Evolutionary conservation across 345 rosid genomes (phyloP).

Genomic region (Rhodamnia rubescens): DNA sequence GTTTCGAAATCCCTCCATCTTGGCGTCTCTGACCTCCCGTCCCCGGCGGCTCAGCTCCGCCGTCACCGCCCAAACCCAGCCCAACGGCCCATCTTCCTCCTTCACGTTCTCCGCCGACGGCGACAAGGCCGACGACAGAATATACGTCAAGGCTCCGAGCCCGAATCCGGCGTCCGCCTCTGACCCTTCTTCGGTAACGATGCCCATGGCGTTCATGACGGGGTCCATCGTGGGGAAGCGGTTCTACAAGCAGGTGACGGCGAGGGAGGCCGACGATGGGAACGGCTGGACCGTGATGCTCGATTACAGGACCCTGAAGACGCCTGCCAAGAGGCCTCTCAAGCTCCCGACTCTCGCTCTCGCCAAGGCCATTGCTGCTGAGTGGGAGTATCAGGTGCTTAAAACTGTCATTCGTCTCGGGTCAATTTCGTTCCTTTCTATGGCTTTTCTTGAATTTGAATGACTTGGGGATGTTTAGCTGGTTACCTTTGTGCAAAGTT

Average conservation of each 20-base stretch:
- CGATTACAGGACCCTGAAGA: slow-evolving; percentile 84
- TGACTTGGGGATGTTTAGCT: neutral
- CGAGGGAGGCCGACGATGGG: slow-evolving; percentile 84
- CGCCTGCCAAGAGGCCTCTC: slow-evolving; percentile 76
- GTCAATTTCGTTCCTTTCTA: neutral
- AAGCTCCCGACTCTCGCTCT: slow-evolving; percentile 67
- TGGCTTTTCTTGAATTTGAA: neutral
- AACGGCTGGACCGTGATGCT: slow-evolving; percentile 95
- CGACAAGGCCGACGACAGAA: slow-evolving; percentile 18
- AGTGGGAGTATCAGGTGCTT: slow-evolving; percentile 91
- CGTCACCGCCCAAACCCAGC: slow-evolving; percentile 18
- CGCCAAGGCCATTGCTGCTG: slow-evolving; percentile 87
- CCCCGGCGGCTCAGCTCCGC: slow-evolving; percentile 26
- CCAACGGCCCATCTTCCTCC: slow-evolving; percentile 38
- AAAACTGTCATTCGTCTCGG: neutral
- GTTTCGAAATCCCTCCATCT: neutral
- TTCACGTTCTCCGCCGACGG: neutral
- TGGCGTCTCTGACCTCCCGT: neutral
- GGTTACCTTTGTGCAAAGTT: neutral
- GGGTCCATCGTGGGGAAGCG: slow-evolving; percentile 87
- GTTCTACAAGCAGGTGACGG: slow-evolving; percentile 68
- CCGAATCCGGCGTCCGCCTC: slow-evolving; percentile 3
- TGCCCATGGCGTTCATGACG: slow-evolving; percentile 91
- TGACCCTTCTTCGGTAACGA: slow-evolving; percentile 45
- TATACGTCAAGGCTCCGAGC: slow-evolving; percentile 32